Base-by-base conservation (phyloP, 2,329 filamentous ascomycete species). In the Colletotrichum navitas region DNA sequence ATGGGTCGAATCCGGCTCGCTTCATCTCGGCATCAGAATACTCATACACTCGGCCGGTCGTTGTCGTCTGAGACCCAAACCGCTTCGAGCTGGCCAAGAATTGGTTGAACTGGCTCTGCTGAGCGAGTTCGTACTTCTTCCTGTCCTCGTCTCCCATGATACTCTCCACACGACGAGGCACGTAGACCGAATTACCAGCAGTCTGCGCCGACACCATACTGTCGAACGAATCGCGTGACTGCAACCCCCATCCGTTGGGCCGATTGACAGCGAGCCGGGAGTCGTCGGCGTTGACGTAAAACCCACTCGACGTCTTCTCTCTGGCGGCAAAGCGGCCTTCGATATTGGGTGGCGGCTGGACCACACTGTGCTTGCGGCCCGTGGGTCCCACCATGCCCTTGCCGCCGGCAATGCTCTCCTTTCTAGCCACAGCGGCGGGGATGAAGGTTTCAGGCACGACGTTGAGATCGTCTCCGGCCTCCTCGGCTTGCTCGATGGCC, bases 361-460 rank as follows among this genome's bases (percentile, higher is more conserved):
- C 84, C 51, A 80, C 89, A 85, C 80, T 92, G 81, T 78, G 86
- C 75, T 80, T 84, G 77, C 81, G 85, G 76, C 78, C 83, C 73
- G 89, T 77, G 0, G 80, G 81, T 39, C 81, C 79, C 55, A 71
- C 54, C n/a, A 45, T 24, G 73, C 74, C 63, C 73, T 62, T 64
- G 76, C 74, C 66, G 80, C 79, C 51, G 77, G 71, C 66, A 72
- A 76, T 79, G 78, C 73, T 79, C 74, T 77, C 79, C 80, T 64
- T 84, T 41, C 80, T 81, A 11, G 88, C 89, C 62, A 90, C 85
- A 6, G 85, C 81, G 4, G 89, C 88, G 0, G 86, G 86, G 67
- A 88, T 89, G 83, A 98, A 98, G 0, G 94, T 94, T 79, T 97
- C 93, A 0, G 95, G 93, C 12, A 97, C 90, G 61, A 98, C 89